Evolutionary conservation across 768 basidiomycete genomes (phyloP).

Genomic region (Leccinum obscurum): DNA sequence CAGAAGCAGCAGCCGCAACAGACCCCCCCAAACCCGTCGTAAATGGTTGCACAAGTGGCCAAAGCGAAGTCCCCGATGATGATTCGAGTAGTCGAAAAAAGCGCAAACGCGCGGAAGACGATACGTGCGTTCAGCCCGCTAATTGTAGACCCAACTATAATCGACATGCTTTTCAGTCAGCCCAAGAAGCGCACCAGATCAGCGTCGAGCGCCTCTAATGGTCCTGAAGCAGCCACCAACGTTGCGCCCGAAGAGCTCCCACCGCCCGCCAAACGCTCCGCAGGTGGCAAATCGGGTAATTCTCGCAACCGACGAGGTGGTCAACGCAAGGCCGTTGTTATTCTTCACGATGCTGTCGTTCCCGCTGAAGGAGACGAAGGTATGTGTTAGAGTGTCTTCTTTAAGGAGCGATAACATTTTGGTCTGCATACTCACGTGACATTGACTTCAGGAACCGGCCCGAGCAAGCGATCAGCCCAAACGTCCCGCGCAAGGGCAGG

Average conservation of each 20-base stretch:
- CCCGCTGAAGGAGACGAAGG: conserved; percentile 64
- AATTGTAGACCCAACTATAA: neutral
- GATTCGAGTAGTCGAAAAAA: conserved; percentile 59
- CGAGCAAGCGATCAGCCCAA: conserved; percentile 40
- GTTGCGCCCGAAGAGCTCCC: conserved; percentile 43
- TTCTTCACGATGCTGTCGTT: conserved; percentile 24
- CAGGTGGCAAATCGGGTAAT: conserved; percentile 26
- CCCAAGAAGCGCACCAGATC: conserved; percentile 77
- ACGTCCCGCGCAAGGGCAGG: conserved; percentile 38
- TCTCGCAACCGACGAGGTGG: conserved; percentile 35
- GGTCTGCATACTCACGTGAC: conserved; percentile 37
- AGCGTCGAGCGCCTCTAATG: conserved; percentile 69
- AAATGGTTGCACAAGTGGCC: conserved; percentile 42
- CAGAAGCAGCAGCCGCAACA: conserved; percentile 60
- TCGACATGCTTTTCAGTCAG: conserved; percentile 35
- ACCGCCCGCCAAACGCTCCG: conserved; percentile 34
- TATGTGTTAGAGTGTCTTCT: conserved; percentile 34
- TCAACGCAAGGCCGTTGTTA: conserved; percentile 26
- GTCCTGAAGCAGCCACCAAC: conserved; percentile 39
- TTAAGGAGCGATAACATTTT: conserved; percentile 4
- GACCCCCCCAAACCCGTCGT: conserved; percentile 38
- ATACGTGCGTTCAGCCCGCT: conserved; percentile 48
- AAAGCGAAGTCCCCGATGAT: conserved; percentile 47
- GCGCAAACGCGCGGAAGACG: conserved; percentile 75
- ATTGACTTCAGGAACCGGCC: conserved; percentile 35